phyloP scores from a whole-genome alignment of 139 green algal genomes.

The Raphidocelis subcapitata region DNA sequence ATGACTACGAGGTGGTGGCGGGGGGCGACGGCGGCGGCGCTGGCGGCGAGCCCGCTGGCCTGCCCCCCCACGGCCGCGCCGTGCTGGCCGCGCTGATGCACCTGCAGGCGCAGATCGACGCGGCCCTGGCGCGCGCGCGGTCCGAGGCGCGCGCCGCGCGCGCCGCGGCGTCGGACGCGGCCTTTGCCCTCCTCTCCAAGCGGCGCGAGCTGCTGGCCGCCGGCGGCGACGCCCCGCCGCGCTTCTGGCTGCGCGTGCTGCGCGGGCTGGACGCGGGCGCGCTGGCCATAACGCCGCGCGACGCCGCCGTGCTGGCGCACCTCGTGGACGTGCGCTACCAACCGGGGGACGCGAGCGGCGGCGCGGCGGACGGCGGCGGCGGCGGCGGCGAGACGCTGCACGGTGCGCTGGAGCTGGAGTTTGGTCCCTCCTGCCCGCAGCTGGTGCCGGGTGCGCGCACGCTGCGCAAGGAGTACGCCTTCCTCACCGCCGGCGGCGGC shows the following conservation, averaged over 20 bases:
- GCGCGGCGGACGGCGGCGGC: background rate
- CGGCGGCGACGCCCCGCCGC: background rate
- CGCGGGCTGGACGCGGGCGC: conserved; percentile 14
- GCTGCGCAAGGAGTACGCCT: conserved; percentile 27
- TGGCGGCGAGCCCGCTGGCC: no score
- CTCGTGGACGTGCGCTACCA: conserved; percentile 24
- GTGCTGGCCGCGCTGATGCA: conserved; percentile 16
- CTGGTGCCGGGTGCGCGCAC: background rate
- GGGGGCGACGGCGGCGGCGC: background rate
- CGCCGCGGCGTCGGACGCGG: background rate
- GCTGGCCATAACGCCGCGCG: conserved; percentile 17
- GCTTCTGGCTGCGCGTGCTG: conserved; percentile 29
- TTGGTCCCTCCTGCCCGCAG: conserved; percentile 8
- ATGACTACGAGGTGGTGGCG: conserved; percentile 21
- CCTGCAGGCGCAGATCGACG: conserved; percentile 17
- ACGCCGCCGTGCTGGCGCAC: conserved; percentile 22
- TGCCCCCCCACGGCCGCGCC: conserved; percentile 9
- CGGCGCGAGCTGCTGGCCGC: conserved; percentile 1
- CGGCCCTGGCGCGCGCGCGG: background rate
- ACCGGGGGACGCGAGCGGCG: background rate
- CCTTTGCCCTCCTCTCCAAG: background rate
- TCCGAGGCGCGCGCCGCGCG: background rate
- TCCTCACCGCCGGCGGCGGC: background rate
- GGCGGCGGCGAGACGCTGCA: conserved; percentile 3
- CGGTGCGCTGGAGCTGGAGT: conserved; percentile 28